phyloP scores from a whole-genome alignment of 2,329 filamentous ascomycete species.

The Cryoendolithus antarcticus region DNA sequence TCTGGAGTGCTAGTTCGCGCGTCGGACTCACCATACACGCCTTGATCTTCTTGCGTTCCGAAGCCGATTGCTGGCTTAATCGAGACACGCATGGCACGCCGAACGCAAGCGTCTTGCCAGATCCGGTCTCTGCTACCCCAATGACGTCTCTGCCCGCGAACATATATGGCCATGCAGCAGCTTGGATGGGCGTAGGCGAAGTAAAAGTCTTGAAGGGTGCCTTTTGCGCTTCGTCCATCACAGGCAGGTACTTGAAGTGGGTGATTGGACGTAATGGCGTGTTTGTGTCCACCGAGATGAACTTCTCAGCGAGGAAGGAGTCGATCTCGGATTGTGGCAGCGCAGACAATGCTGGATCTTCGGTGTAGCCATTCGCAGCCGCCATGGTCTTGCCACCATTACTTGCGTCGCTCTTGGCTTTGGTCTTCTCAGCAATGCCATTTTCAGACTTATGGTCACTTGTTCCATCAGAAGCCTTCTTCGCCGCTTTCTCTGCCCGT shows the following conservation, averaged over 20 bases:
- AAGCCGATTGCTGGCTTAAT: conserved; percentile 43
- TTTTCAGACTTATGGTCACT: conserved; percentile 6
- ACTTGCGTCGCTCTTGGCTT: conserved; percentile 5
- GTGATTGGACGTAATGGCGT: conserved; percentile 60
- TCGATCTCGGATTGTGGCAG: conserved; percentile 66
- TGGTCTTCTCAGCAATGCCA: conserved; percentile 9
- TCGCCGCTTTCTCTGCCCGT: conserved; percentile 29
- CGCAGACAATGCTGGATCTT: conserved; percentile 50
- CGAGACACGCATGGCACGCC: conserved; percentile 69
- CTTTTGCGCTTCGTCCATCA: conserved; percentile 40
- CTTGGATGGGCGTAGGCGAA: conserved; percentile 81
- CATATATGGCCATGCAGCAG: conserved; percentile 83
- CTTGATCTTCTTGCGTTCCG: conserved; percentile 42
- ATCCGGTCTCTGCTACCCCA: conserved; percentile 90
- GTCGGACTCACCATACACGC: conserved; percentile 90
- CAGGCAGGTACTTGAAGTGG: conserved; percentile 69
- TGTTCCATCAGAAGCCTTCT: conserved; percentile 19
- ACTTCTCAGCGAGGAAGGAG: conserved; percentile 60
- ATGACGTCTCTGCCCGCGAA: conserved; percentile 84
- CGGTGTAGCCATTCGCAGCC: conserved; percentile 37
- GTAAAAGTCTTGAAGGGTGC: conserved; percentile 64
- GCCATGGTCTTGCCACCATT: conserved; percentile 3
- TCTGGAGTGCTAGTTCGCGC: conserved; percentile 89
- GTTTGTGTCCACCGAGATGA: conserved; percentile 62
- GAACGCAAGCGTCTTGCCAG: conserved; percentile 85